Conservation (phyloP, 805 yeast genomes). For the Saturnispora ahearnii region DNA sequence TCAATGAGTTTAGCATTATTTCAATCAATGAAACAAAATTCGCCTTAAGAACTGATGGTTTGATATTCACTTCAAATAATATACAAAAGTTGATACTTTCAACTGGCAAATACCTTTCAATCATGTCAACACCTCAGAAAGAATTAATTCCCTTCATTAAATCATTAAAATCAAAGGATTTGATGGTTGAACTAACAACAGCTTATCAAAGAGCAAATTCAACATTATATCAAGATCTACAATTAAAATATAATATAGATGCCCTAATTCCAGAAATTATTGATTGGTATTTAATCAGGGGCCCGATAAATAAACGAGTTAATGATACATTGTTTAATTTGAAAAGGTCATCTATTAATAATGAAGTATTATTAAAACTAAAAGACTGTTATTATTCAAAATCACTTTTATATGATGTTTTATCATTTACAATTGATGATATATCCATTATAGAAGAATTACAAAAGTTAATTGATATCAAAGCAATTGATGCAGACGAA, state of each 20-base stretch:
- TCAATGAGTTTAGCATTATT: constrained; percentile 73
- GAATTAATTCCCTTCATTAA: not conserved
- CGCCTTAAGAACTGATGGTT: constrained; percentile 63
- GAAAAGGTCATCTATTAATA: not conserved
- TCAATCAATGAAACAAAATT: constrained; percentile 66
- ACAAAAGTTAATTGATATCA: constrained; percentile 42
- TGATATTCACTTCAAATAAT: constrained; percentile 40
- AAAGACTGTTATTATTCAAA: not conserved
- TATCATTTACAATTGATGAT: constrained; percentile 14
- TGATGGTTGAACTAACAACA: not conserved
- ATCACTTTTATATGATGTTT: constrained; percentile 3
- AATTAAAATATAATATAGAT: not conserved
- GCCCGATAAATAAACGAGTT: constrained; percentile 1
- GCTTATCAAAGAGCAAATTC: constrained; percentile 1
- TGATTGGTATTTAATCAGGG: constrained; percentile 5
- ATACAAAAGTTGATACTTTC: constrained; percentile 57
- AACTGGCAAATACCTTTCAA: constrained; percentile 80
- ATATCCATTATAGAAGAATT: constrained; percentile 26
- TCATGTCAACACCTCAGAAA: constrained; percentile 30
- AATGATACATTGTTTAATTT: not conserved
- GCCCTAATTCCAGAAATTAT: not conserved
- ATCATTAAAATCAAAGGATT: constrained; percentile 5
- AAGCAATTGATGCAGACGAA: constrained; percentile 46
- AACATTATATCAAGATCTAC: not conserved
- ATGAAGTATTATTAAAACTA: not conserved